phyloP scores from a whole-genome alignment of 352 stramenopile species.

The Elongisporangium prolatum region DNA sequence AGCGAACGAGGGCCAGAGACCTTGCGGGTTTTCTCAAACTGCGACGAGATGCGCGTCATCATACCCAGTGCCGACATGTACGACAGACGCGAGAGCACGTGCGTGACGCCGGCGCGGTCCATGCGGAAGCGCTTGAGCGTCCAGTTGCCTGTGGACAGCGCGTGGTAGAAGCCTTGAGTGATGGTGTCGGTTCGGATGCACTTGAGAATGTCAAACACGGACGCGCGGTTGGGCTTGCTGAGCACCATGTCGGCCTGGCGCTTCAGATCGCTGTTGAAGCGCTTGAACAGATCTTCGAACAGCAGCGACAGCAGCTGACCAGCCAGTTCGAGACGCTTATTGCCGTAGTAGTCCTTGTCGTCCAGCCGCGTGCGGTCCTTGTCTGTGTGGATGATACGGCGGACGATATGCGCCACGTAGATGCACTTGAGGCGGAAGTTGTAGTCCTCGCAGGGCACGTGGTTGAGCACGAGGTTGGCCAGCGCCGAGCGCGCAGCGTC shows the following conservation, averaged over 20 bases:
- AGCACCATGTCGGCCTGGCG: slow-evolving; percentile 97
- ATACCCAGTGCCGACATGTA: slow-evolving; percentile 99
- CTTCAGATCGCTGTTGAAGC: slow-evolving; percentile 99
- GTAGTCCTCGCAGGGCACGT: slow-evolving; percentile 97
- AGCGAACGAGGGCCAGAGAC: slow-evolving; percentile 96
- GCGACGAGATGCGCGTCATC: slow-evolving; percentile 99
- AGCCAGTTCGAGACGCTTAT: slow-evolving; percentile 99
- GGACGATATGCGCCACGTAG: slow-evolving; percentile 97
- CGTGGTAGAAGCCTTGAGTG: slow-evolving; percentile 91
- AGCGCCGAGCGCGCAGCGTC: slow-evolving; percentile 97
- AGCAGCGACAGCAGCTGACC: slow-evolving; percentile 97
- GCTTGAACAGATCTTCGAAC: slow-evolving; percentile 99
- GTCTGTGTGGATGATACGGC: slow-evolving; percentile 86
- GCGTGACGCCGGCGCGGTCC: slow-evolving; percentile 96
- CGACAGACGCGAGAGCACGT: slow-evolving; percentile 96
- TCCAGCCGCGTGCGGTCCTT: slow-evolving; percentile 90
- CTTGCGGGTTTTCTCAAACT: slow-evolving; percentile 99
- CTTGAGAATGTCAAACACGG: slow-evolving; percentile 98
- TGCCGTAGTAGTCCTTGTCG: slow-evolving; percentile 99
- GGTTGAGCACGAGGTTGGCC: slow-evolving; percentile 97
- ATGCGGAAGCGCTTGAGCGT: slow-evolving; percentile 99
- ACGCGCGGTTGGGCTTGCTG: slow-evolving; percentile 96
- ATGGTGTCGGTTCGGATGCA: slow-evolving; percentile 97
- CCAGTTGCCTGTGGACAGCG: slow-evolving; percentile 95
- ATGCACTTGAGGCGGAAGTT: slow-evolving; percentile 98